Base-by-base conservation (phyloP, 2,329 filamentous ascomycete species). In the Colletotrichum gigasporum region DNA sequence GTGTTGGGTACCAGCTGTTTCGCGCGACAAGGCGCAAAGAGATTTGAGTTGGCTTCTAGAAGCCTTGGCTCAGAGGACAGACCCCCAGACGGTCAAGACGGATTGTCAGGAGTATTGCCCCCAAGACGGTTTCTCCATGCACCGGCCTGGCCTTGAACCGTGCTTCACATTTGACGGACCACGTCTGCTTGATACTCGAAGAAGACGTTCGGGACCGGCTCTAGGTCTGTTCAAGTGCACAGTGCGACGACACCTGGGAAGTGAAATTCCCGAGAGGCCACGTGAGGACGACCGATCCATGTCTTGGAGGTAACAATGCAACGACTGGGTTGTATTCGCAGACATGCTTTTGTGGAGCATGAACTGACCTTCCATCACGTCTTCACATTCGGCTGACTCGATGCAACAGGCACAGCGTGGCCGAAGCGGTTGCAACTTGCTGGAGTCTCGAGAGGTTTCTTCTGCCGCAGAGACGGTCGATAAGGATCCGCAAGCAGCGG, bases 311-410 rank as follows among this genome's bases (percentile, higher is more conserved):
- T 50, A 47, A 63, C 35, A 37, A 51, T 56, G 30, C 50, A 41
- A 62, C 35, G 37, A 48, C 41, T 52, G 51, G 37, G 51, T 65
- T 42, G 41, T 52, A 47, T 42, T 53, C 24, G 39, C 45, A 55
- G 45, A 37, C 24, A 48, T 50, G 48, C 34, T 47, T 64, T 34
- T 34, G 50, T 37, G 50, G 35, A 53, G 42, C 48, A 50, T 61
- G 62, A 28, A 41, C 61, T 44, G 61, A 48, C 56, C 41, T 50
- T 44, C 48, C 26, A 52, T 54, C 41, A 24, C 42, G 35, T 50
- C 42, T 48, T 44, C 11, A 41, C 34, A 42, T 61, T 54, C 22
- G 56, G 48, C 56, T 65, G 62, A 62, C 62, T 62, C 56, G 42
- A 50, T 50, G 30, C 42, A 62, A 50, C 39, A 30, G 42, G 32